Conservation (phyloP, 2,329 filamentous ascomycete genomes). For the Penicillium sp. region DNA sequence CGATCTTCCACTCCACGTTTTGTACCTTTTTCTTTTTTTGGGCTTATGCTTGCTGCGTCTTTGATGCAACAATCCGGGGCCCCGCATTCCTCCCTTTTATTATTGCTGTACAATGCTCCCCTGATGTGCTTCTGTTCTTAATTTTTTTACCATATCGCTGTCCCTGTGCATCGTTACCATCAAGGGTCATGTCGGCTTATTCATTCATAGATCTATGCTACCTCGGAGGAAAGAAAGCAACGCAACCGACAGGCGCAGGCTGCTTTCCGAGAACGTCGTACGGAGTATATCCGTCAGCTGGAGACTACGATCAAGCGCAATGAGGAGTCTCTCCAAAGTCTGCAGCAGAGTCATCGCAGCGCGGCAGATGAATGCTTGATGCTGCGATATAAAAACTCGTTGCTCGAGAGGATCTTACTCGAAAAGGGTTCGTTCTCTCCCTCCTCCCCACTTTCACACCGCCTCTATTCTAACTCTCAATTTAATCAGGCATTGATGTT, state of each 20-base stretch:
- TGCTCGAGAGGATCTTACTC: constrained; percentile 90
- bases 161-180: background rate
- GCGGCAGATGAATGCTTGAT: constrained; percentile 97
- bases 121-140: background rate
- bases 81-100: constrained; percentile 27
- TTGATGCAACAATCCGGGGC: constrained; percentile 31
- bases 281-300: constrained; percentile 98
- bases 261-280: constrained; percentile 92
- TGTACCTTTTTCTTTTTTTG: background rate
- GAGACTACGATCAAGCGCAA: constrained; percentile 97
- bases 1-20: background rate
- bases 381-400: constrained; percentile 97
- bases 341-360: constrained; percentile 91
- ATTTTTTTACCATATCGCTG: background rate
- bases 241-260: constrained; percentile 96
- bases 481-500: constrained; percentile 79
- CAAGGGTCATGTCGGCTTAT: constrained; percentile 9
- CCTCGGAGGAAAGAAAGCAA: constrained; percentile 97
- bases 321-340: constrained; percentile 87
- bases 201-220: constrained; percentile 81
- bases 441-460: background rate
- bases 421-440: constrained; percentile 72
- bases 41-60: constrained; percentile 12
- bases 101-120: background rate
- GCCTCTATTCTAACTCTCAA: constrained; percentile 6